Evolutionary conservation across 345 rosid species (phyloP), one percentile per base, ranked within the genome.

Genomic region (Populus pruinosa): DNA sequence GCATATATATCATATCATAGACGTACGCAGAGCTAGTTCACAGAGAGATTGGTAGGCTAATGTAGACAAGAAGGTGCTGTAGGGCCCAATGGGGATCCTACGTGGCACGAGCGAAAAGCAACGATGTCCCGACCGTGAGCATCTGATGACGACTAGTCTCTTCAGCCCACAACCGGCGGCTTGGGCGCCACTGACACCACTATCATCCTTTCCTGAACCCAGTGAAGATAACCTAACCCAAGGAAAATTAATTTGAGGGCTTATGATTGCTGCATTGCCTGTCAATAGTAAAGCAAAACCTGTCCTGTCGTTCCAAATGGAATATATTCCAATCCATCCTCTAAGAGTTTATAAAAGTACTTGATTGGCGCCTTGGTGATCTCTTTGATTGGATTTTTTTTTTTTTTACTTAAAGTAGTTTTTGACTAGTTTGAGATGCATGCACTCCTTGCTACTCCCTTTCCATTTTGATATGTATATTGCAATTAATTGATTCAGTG

Each of bases 121-220:
- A 38, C 50, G 14, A 27, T 50, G 8, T 23, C 70, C 80, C 66
- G 74, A 74, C 83, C 67, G 35, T 36, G 38, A 83, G 81, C 77
- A 74, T 78, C 74, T 79, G 85, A 81, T 66, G 79, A 72, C 53
- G 79, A 81, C 78, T 39, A 13, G 67, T 79, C 82, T 65, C 62
- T 66, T 74, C 64, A 20, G 70, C 61, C 77, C 78, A 75, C 78
- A 65, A 35, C 69, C 56, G 83, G 82, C 68, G 78, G 78, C 82
- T 74, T 77, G 84, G 79, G 18, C 79, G 21, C 72, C 77, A 41
- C 70, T 35, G 14, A 39, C 71, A 14, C 62, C 62, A 6, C 49
- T 7, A 41, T 2, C 44, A 41, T 11, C 13, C 2, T n/a, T 39
- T 27, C 44, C 61, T 65, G 18, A 8, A 27, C 38, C n/a, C 7